Evolutionary conservation across 768 basidiomycete genomes (phyloP).

Genomic region (Tylopilus cervinicoccineus): DNA sequence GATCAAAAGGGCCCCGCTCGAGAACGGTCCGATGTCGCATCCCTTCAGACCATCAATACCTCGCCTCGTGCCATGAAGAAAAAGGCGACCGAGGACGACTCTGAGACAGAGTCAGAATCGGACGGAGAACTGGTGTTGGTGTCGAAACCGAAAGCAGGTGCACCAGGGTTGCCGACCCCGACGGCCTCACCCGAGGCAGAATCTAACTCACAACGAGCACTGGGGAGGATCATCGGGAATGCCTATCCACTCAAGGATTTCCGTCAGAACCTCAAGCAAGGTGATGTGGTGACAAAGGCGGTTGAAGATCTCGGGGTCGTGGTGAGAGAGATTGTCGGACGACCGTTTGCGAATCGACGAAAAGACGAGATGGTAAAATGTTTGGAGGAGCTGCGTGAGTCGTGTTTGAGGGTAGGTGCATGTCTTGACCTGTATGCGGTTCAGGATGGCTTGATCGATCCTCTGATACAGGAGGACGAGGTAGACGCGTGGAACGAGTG

Average conservation of each 20-base stretch:
- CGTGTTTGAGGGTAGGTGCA: conserved; percentile 54
- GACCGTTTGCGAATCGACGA: conserved; percentile 68
- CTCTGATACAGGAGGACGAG: conserved; percentile 64
- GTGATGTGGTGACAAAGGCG: conserved; percentile 81
- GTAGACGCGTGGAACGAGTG: conserved; percentile 79
- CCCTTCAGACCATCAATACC: background rate
- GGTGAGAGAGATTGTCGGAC: conserved; percentile 62
- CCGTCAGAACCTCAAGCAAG: conserved; percentile 58
- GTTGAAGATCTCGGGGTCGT: conserved; percentile 75
- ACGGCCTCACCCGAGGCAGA: conserved; percentile 44
- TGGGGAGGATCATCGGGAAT: conserved; percentile 73
- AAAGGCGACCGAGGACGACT: conserved; percentile 31
- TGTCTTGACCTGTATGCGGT: background rate
- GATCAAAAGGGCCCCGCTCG: conserved; percentile 30
- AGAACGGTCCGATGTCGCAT: conserved; percentile 12
- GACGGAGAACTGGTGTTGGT: conserved; percentile 31
- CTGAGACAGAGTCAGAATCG: conserved; percentile 53
- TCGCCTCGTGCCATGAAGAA: conserved; percentile 10
- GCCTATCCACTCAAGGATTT: conserved; percentile 78
- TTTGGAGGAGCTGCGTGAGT: conserved; percentile 61
- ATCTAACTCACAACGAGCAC: conserved; percentile 50
- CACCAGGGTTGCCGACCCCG: conserved; percentile 46
- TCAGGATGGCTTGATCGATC: background rate
- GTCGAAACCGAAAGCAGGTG: conserved; percentile 9
- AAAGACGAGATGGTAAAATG: conserved; percentile 71